phyloP scores from a whole-genome alignment of 257 asterid species.

The Nicotiana otophora region DNA sequence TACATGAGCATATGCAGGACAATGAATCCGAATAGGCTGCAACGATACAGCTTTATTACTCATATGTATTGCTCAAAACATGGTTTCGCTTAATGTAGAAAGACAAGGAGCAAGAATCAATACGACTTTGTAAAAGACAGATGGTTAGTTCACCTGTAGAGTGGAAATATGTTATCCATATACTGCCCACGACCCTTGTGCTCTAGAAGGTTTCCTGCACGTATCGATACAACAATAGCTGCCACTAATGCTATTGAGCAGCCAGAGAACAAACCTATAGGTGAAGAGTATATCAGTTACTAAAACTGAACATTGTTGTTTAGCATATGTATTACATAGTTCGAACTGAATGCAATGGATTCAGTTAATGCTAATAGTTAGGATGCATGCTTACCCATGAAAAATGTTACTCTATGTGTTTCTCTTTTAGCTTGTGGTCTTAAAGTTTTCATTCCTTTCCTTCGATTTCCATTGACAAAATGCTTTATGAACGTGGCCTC shows the following conservation, averaged over 20 bases:
- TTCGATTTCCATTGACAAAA: slow-evolving; percentile 69
- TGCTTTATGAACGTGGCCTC: slow-evolving; percentile 68
- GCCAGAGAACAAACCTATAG: slow-evolving; percentile 65
- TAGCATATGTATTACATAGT: not conserved
- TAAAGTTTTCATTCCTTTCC: slow-evolving; percentile 59
- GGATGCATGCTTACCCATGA: slow-evolving; percentile 43
- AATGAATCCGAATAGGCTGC: slow-evolving; percentile 60
- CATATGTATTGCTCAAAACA: not conserved
- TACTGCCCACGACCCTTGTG: slow-evolving; percentile 35
- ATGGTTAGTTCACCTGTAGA: slow-evolving; percentile 49
- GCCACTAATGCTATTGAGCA: slow-evolving; percentile 61
- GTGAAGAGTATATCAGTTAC: not conserved
- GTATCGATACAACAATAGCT: slow-evolving; percentile 38
- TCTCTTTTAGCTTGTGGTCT: slow-evolving; percentile 57
- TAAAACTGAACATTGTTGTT: not conserved
- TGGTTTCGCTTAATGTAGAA: not conserved
- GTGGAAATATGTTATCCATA: slow-evolving; percentile 73
- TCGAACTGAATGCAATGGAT: not conserved
- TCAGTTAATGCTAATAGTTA: not conserved
- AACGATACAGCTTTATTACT: slow-evolving; percentile 7
- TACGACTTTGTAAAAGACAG: not conserved
- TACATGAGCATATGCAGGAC: slow-evolving; percentile 77
- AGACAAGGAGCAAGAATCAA: not conserved
- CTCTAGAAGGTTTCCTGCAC: slow-evolving; percentile 43
- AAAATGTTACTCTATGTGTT: slow-evolving; percentile 64